phyloP scores from a whole-genome alignment of 805 yeast genomes.

The Candida germanica region DNA sequence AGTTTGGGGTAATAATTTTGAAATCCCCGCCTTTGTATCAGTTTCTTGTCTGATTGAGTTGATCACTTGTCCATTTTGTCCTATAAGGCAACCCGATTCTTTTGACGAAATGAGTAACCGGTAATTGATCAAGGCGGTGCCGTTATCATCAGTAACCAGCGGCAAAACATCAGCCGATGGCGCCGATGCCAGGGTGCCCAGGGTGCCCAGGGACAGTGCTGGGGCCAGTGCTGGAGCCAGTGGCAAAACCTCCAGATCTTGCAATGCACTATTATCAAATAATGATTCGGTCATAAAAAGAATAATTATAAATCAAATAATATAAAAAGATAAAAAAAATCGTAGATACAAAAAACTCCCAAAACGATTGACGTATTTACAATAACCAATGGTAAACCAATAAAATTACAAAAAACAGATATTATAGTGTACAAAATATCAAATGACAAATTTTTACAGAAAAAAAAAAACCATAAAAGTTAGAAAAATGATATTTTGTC shows the following conservation, averaged over 20 bases:
- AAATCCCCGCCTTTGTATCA: slow-evolving; percentile 81
- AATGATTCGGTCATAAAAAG: slow-evolving; percentile 9
- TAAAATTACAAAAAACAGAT: too few species aligned
- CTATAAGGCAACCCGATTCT: slow-evolving; percentile 89
- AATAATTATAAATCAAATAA: background rate
- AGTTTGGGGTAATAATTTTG: slow-evolving; percentile 75
- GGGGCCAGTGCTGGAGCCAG: too few species aligned
- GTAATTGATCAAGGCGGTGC: slow-evolving; percentile 34
- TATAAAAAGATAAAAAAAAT: background rate
- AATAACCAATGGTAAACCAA: too few species aligned
- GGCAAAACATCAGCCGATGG: slow-evolving; percentile 7
- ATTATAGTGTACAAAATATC: too few species aligned
- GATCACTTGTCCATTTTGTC: slow-evolving; percentile 77
- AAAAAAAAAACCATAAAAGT: too few species aligned
- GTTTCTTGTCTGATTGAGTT: slow-evolving; percentile 72
- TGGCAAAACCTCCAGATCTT: too few species aligned
- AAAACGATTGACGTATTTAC: too few species aligned
- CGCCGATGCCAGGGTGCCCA: background rate
- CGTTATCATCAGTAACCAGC: slow-evolving; percentile 11
- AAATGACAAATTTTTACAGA: too few species aligned
- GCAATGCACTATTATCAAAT: slow-evolving; percentile 35
- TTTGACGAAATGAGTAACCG: slow-evolving; percentile 73
- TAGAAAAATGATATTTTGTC: too few species aligned
- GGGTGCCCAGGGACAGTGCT: too few species aligned
- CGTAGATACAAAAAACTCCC: background rate